These are phyloP conservation scores for Luffa acutangula DNA, from an alignment of 306 rosid genomes.

Conservation along the genomic window DNA sequence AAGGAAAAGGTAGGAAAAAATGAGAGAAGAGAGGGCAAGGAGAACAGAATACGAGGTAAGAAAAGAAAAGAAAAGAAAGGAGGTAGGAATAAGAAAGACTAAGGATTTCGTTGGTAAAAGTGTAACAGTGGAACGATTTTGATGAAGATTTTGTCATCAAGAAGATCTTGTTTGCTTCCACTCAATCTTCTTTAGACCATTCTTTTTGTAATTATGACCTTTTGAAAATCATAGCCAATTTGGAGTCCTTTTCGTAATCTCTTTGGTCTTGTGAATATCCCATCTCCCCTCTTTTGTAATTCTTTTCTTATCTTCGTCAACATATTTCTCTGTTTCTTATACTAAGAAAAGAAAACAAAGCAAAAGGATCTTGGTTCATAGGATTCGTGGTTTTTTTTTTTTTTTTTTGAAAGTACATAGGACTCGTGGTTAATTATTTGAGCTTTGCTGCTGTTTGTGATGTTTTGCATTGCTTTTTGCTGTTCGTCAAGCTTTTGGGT, in stretches of 20 bases:
- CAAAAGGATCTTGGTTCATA: neutral
- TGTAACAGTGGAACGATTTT: neutral
- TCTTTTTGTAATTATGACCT: neutral
- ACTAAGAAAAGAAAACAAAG: too few relatives aligned
- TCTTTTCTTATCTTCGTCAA: neutral
- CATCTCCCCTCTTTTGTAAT: neutral
- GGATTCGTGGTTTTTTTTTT: neutral
- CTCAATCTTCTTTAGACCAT: neutral
- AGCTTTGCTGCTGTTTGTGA: neutral
- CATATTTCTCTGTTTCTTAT: neutral
- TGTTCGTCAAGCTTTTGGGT: neutral
- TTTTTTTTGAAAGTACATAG: too few relatives aligned
- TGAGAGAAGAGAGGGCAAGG: too few relatives aligned
- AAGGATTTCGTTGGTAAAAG: neutral
- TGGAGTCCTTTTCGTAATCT: neutral
- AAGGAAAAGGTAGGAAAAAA: too few relatives aligned
- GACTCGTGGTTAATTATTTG: neutral
- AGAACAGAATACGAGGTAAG: too few relatives aligned
- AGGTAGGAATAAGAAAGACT: neutral
- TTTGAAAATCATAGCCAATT: neutral
- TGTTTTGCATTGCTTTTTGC: neutral
- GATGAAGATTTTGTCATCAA: too few relatives aligned
- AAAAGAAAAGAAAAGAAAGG: too few relatives aligned
- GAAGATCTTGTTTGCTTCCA: too few relatives aligned
- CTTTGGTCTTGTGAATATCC: neutral